A percentile compares a stretch with the other conserved stretches of the same genome.
phyloP scores from a whole-genome alignment of 768 basidiomycete genomes.

The Russula dissimulans region DNA sequence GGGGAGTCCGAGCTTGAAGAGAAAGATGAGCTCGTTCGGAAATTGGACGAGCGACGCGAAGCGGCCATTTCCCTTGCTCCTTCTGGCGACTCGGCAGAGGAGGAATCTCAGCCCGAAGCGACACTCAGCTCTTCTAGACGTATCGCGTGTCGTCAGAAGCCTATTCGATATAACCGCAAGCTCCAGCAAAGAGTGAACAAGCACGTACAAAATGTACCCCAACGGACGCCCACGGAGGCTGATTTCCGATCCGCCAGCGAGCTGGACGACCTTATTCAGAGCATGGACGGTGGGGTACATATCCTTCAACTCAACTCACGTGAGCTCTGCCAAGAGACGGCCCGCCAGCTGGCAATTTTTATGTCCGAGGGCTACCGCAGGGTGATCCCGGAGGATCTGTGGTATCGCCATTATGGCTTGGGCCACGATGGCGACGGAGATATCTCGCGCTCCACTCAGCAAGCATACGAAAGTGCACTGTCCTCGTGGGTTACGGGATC shows the following conservation, averaged over 20 bases:
- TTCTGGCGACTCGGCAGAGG: neutral
- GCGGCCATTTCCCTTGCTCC: constrained; percentile 3
- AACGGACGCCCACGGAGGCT: neutral
- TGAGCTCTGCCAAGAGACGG: constrained; percentile 8
- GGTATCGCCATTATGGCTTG: neutral
- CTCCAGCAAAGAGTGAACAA: neutral
- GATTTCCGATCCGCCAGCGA: neutral
- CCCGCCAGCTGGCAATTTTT: constrained; percentile 12
- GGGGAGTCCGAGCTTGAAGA: neutral
- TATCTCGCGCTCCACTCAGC: constrained; percentile 4
- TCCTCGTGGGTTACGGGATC: constrained; percentile 6
- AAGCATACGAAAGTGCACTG: constrained; percentile 11
- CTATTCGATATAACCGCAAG: neutral
- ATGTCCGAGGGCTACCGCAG: constrained; percentile 14
- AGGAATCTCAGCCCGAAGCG: neutral
- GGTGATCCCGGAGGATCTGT: constrained; percentile 12
- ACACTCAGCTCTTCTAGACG: neutral
- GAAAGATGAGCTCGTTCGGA: constrained; percentile 1
- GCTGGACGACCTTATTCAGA: neutral
- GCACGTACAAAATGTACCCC: neutral
- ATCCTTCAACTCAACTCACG: constrained; percentile 8
- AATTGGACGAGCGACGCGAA: constrained; percentile 1
- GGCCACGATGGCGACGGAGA: neutral
- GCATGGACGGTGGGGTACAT: neutral
- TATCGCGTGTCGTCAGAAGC: constrained; percentile 3